phyloP scores from a whole-genome alignment of 1,139 yeast genomes.

The Magnusiomyces tetraspermus region DNA sequence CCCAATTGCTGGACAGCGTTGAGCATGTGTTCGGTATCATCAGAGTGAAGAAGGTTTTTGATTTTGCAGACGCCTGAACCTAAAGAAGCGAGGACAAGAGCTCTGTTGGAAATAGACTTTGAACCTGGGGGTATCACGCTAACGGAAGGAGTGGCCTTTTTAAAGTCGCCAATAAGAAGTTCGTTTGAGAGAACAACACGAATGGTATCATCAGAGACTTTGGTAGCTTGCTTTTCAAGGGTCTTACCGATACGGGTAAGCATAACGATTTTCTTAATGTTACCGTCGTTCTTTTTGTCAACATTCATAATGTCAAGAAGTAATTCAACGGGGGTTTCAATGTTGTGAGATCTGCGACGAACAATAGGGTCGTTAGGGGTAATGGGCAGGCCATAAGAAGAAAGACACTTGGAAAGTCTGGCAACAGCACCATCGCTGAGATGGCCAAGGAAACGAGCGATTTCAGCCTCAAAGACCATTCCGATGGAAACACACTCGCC shows the following conservation, averaged over 20 bases:
- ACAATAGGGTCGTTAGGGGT: slow-evolving; percentile 67
- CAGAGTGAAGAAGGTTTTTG: slow-evolving; percentile 80
- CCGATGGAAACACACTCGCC: slow-evolving; percentile 98
- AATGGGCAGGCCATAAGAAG: slow-evolving; percentile 79
- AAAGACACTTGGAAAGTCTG: slow-evolving; percentile 69
- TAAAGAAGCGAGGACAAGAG: slow-evolving; percentile 82
- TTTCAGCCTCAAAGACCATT: slow-evolving; percentile 88
- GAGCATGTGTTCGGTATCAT: slow-evolving; percentile 92
- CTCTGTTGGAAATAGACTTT: slow-evolving; percentile 92
- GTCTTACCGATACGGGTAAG: slow-evolving; percentile 81
- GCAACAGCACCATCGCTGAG: slow-evolving; percentile 92
- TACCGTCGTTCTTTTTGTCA: slow-evolving; percentile 93
- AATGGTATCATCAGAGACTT: slow-evolving; percentile 69
- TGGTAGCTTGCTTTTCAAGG: slow-evolving; percentile 79
- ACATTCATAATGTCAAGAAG: slow-evolving; percentile 82
- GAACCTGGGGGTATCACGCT: slow-evolving; percentile 87
- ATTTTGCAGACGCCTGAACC: slow-evolving; percentile 78
- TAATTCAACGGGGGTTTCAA: slow-evolving; percentile 60
- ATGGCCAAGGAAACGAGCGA: slow-evolving; percentile 80
- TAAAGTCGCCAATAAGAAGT: slow-evolving; percentile 43
- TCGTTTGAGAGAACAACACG: slow-evolving; percentile 82
- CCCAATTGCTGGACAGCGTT: slow-evolving; percentile 69
- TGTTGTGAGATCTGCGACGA: slow-evolving; percentile 56
- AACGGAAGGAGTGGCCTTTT: slow-evolving; percentile 38
- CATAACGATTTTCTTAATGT: slow-evolving; percentile 77